phyloP scores from a whole-genome alignment of 2,329 filamentous ascomycete genomes.

The Trichoderma sp. region DNA sequence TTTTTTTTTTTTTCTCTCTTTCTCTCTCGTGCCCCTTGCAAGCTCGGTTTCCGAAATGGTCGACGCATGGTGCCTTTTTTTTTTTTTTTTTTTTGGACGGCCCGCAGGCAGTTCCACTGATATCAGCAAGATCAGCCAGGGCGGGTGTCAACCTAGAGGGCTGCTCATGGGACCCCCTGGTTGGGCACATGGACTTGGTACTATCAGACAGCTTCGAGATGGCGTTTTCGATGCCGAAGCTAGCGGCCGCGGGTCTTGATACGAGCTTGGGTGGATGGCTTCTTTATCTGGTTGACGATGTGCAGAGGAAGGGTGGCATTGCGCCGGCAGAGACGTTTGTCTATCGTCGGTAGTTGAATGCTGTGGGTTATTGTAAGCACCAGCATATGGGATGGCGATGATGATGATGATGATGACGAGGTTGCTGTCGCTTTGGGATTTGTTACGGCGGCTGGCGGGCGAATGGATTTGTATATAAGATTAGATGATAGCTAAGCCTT shows the following conservation, averaged over 20 bases:
- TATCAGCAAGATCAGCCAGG: constrained; percentile 7
- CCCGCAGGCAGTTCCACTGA: constrained; percentile 13
- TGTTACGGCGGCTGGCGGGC: not conserved
- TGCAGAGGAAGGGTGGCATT: not conserved
- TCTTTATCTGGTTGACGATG: not conserved
- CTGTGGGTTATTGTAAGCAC: not conserved
- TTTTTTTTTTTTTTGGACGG: not conserved
- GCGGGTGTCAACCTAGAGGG: constrained; percentile 4
- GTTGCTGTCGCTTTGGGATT: not conserved
- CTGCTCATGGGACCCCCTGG: not conserved
- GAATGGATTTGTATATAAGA: not conserved
- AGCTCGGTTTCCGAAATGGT: not conserved
- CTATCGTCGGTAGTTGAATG: not conserved
- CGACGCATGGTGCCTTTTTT: constrained; percentile 9
- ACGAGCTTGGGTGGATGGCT: not conserved
- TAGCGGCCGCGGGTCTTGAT: not conserved
- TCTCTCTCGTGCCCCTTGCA: not conserved
- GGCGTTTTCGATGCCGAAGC: not conserved
- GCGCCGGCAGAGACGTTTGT: not conserved
- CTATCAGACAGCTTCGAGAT: not conserved
- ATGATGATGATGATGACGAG: not conserved
- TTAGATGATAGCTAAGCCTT: not conserved
- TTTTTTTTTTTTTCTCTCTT: not conserved
- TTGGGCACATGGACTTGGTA: not conserved
- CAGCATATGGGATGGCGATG: not conserved